Conservation (phyloP, 2,329 filamentous ascomycete genomes). For the Fusarium sacchari region DNA sequence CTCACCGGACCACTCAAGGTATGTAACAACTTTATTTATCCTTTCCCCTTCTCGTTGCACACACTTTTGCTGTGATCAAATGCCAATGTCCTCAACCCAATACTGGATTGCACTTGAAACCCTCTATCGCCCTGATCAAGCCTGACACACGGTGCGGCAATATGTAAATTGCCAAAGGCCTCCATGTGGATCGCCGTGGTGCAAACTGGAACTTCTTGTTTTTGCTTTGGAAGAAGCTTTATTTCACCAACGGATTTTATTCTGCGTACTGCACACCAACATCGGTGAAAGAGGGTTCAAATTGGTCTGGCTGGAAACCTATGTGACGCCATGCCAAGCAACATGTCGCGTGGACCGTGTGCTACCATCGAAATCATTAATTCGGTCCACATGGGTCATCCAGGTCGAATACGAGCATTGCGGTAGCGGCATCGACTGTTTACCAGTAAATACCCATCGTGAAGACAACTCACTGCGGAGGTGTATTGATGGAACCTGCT, state of each 20-base stretch:
- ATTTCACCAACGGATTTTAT: neutral
- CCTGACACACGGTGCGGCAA: neutral
- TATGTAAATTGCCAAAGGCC: neutral
- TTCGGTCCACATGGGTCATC: neutral
- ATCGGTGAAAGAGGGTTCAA: conserved; percentile 19
- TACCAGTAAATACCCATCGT: neutral
- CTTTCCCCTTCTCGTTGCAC: neutral
- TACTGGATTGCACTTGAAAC: neutral
- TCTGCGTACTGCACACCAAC: neutral
- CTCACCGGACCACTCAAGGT: conserved; percentile 63
- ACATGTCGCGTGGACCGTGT: neutral
- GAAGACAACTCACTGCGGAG: neutral
- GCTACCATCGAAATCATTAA: neutral
- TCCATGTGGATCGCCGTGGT: neutral
- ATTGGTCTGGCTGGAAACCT: conserved; percentile 8
- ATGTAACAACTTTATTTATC: conserved; percentile 31
- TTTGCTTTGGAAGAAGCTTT: neutral
- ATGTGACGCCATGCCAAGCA: conserved; percentile 21
- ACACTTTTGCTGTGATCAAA: neutral
- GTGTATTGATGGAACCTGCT: neutral
- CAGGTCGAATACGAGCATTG: neutral
- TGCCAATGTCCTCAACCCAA: neutral
- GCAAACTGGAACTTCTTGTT: neutral
- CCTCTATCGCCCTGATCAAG: neutral
- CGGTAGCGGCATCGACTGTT: neutral